Evolutionary conservation across 108 stramenopile genomes (phyloP), one percentile per base, ranked within the genome.

Genomic region (Cyclostephanos tholiformis): DNA sequence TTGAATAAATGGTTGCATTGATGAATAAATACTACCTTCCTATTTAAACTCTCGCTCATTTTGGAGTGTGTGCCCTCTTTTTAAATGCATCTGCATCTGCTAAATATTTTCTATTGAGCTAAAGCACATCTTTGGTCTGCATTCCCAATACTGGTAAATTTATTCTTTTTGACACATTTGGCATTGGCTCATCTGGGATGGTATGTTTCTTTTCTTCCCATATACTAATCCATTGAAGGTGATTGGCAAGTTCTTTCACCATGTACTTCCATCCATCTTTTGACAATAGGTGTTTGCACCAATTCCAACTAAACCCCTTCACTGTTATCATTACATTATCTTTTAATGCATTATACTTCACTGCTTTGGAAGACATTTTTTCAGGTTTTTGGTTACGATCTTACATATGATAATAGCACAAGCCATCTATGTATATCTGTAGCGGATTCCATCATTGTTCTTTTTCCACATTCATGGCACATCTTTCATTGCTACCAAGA

Each of bases 291-390:
- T 52, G 50, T 30, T 41, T 65, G 35, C 51, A 73, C 65, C 55
- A 57, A 11, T 73, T 20, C 72, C 72, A 73, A 25, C 72, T 63
- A 36, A 66, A 39, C 6, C 63, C 72, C 16, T 65, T 73, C n/a
- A 65, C 71, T 32, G 60, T 32, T 26, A 72, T 72, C 7, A 32
- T 17, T 8, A 72, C 62, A 38, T 72, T 72, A 25, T 60, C 32
- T 36, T 72, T 72, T 9, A 72, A 19, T 2, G 71, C 71, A 63
- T 39, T 20, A 51, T 51, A 51, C 50, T 51, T 51, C 6, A 6
- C 36, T 36, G 36, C 6, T 6, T 36, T 6, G 4, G 36, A 36
- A 6, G 36, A 6, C 4, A 36, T 36, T 36, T 36, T 36, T 36
- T 36, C 36, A 36, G 36, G 36, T 36, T 4, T 36, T 36, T 36